Conservation (phyloP, 441 rosid species). For the Rhodomyrtus psidioides region DNA sequence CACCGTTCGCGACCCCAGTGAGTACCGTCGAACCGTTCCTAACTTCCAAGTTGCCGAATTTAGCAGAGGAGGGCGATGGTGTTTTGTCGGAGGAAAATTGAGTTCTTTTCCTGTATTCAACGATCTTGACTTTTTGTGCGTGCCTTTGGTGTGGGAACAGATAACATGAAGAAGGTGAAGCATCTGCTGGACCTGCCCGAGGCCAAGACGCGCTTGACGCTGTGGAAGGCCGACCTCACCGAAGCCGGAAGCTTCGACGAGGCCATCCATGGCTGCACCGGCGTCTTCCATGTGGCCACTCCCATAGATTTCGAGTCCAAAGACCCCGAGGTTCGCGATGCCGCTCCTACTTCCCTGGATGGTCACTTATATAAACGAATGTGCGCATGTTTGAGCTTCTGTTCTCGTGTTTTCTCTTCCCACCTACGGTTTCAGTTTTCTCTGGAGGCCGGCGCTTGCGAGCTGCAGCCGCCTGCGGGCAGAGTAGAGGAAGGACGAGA, state of each 20-base stretch:
- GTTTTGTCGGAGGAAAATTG: not conserved
- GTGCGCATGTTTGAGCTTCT: not conserved
- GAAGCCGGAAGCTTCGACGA: constrained; percentile 68
- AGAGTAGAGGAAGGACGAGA: not conserved
- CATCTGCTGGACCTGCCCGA: constrained; percentile 49
- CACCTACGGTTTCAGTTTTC: too few relatives aligned
- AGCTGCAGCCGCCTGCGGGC: not conserved
- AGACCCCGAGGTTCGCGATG: constrained; percentile 60
- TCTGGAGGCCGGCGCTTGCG: not conserved
- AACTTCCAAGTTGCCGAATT: not conserved
- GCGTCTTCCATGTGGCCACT: constrained; percentile 90
- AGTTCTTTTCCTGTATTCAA: not conserved
- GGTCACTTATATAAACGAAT: not conserved
- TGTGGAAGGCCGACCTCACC: constrained; percentile 76
- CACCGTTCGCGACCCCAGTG: constrained; percentile 76
- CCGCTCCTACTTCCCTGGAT: not conserved
- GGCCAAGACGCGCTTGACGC: constrained; percentile 46
- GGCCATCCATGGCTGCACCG: constrained; percentile 58
- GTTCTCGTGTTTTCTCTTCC: not conserved
- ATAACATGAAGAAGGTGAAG: constrained; percentile 55
- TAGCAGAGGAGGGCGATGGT: not conserved
- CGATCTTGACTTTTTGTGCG: not conserved
- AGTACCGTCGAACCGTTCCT: not conserved
- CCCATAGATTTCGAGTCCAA: constrained; percentile 91
- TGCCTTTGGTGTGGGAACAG: constrained; percentile 14